Evolutionary conservation across 2,329 filamentous ascomycete genomes (phyloP), one percentile per base, ranked within the genome.

Genomic region (Rutstroemia sp.): DNA sequence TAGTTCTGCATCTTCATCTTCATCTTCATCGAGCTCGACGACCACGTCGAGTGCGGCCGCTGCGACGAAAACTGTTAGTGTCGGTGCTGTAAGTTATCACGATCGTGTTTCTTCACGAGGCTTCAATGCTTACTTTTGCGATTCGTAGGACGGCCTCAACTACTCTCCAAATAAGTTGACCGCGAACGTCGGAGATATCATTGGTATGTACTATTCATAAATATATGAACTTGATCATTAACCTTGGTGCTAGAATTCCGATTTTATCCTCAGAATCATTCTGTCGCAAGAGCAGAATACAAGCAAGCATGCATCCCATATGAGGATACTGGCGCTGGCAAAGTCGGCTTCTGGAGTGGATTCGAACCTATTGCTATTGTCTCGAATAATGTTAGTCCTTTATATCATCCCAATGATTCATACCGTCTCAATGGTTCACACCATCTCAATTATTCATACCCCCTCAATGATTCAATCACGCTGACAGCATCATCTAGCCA

Each of bases 241-340:
- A 56, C 58, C 61, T 16, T 57, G 34, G 3, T 12, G 14, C 37
- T 25, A 64, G 66, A 66, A 73, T 87, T 82, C 68, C 72, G 77
- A 45, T 86, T 87, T 65, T 85, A 81, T 61, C 82, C 83, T 1
- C 74, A 74, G 21, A 83, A 80, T 51, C 84, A 88, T 65, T 84
- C 81, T 3, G 79, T 87, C n/a, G 79, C 80, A 8, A 76, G 81
- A 50, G 78, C 82, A 37, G 81, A 78, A 49, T 86, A 77, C 62
- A 69, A 72, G 2, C 44, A 41, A n/a, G 82, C 84, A 41, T 88
- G 85, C 58, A 78, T 86, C 45, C 84, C 84, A 0, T 84, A 81
- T 57, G 78, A 82, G 51, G 73, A 78, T 52, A 73, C 77, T 48
- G 73, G 74, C 0, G 59, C 73, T 48, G 75, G 79, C 25, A 70